Evolutionary conservation across 805 yeast species (phyloP).

Genomic region (Candida krabiensis): DNA sequence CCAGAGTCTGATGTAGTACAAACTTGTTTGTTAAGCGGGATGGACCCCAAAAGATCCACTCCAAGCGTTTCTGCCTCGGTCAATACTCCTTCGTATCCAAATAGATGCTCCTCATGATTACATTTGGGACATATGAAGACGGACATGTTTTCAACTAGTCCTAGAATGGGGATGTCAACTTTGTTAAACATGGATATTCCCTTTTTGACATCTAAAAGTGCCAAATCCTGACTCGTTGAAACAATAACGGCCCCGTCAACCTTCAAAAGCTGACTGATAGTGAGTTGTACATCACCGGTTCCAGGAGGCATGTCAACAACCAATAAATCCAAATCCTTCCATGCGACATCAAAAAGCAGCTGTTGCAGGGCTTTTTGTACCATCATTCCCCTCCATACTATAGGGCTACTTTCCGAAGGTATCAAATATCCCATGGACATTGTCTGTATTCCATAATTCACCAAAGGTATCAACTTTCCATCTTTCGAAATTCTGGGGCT

Average conservation of each 20-base stretch:
- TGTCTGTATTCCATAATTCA: constrained; percentile 73
- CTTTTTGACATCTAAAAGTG: constrained; percentile 74
- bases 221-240: constrained; percentile 85
- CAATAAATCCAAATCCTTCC: constrained; percentile 66
- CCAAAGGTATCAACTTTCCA: constrained; percentile 64
- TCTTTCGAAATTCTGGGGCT: constrained; percentile 58
- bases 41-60: constrained; percentile 57
- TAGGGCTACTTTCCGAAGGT: constrained; percentile 60
- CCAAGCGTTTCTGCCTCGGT: constrained; percentile 45
- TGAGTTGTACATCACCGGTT: constrained; percentile 84
- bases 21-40: constrained; percentile 65
- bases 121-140: constrained; percentile 75
- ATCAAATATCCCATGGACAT: constrained; percentile 91
- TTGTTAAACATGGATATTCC: constrained; percentile 79
- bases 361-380: constrained; percentile 87
- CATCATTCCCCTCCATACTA: constrained; percentile 86
- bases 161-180: constrained; percentile 68
- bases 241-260: constrained; percentile 82
- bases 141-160: constrained; percentile 84
- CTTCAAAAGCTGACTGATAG: constrained; percentile 74
- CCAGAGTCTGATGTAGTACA: constrained; percentile 66
- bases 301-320: constrained; percentile 91
- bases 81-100: constrained; percentile 66
- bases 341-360: constrained; percentile 76
- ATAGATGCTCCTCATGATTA: constrained; percentile 67